Base-by-base conservation (phyloP, 495 filamentous ascomycete genomes). In the Oleoguttula mirabilis region DNA sequence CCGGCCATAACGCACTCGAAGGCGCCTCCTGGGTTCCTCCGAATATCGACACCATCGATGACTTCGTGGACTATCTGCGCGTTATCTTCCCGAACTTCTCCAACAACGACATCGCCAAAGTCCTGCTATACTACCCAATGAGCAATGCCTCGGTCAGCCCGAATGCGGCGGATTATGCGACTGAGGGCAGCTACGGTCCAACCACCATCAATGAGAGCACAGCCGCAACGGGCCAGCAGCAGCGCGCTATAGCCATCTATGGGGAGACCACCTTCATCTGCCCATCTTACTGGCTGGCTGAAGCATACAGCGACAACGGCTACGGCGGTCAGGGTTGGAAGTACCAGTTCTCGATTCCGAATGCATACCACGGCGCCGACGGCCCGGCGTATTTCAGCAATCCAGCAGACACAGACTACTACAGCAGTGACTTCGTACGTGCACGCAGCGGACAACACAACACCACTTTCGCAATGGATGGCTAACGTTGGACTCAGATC, bases 281-380 rank as follows among this genome's bases (percentile, higher is more conserved):
- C 47, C 73, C 76, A 0, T 64, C 72, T 0, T 72, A 77, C 54
- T 82, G 75, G 76, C 61, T 80, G 25, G 75, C 72, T 7, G 66
- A 71, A 21, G 75, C 73, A 12, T 80, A 73, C 52, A 50, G 60
- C n/a, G 22, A 40, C 36, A 47, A 54, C 10, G 42, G 46, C 54
- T 47, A 58, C 23, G 36, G 32, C 16, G 36, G 23, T 19, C 47
- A 60, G 14, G 60, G 63, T 16, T 80, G 65, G 60, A 69, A 72
- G 27, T 80, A 79, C 48, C 70, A 80, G 56, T 80, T 73, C 55
- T 74, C 67, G n/a, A 68, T 76, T 1, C 69, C 70, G 0, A 65
- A 69, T 16, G 71, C 73, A 12, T 24, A 24, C 2, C 37, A 48
- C 60, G 70, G 66, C 31, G 55, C 63, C 15, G 77, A 82, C 36